Conservation (phyloP, 768 basidiomycete genomes). For the Hydnomerulius pinastri region DNA sequence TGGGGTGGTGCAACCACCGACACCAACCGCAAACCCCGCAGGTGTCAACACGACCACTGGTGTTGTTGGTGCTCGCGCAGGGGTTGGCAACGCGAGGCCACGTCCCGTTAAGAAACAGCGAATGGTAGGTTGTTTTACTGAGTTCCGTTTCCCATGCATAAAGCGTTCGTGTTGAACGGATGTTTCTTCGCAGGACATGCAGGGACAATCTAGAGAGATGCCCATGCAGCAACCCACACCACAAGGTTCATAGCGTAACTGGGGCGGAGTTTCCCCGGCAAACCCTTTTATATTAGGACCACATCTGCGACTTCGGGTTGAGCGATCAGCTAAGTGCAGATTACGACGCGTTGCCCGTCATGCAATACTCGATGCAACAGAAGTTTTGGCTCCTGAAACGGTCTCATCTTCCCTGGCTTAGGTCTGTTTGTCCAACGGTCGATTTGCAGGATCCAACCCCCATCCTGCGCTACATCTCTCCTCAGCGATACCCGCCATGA, state of each 20-base stretch:
- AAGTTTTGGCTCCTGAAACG: no score
- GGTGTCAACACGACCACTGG: slow-evolving; percentile 28
- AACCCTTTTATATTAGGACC: not conserved
- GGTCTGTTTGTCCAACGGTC: no score
- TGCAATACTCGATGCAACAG: slow-evolving; percentile 2
- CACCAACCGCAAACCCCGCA: slow-evolving; percentile 19
- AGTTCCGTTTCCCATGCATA: not conserved
- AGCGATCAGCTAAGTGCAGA: slow-evolving; percentile 7
- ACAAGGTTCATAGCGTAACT: slow-evolving; percentile 52
- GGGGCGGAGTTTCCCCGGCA: not conserved
- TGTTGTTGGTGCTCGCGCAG: slow-evolving; percentile 57
- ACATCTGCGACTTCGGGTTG: not conserved
- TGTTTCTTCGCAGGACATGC: slow-evolving; percentile 49
- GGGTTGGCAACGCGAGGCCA: slow-evolving; percentile 57
- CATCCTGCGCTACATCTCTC: no score
- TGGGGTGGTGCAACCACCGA: slow-evolving; percentile 20
- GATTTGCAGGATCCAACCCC: no score
- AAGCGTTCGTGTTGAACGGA: no score
- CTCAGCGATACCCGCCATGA: slow-evolving; percentile 1
- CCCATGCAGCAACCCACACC: slow-evolving; percentile 75
- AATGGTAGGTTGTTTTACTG: slow-evolving; percentile 51
- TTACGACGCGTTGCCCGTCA: slow-evolving; percentile 4
- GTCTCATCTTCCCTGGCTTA: no score
- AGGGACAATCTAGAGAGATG: slow-evolving; percentile 63
- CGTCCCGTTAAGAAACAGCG: slow-evolving; percentile 77